Evolutionary conservation across 768 basidiomycete genomes (phyloP).

Genomic region (Leccinellum rugosiceps): DNA sequence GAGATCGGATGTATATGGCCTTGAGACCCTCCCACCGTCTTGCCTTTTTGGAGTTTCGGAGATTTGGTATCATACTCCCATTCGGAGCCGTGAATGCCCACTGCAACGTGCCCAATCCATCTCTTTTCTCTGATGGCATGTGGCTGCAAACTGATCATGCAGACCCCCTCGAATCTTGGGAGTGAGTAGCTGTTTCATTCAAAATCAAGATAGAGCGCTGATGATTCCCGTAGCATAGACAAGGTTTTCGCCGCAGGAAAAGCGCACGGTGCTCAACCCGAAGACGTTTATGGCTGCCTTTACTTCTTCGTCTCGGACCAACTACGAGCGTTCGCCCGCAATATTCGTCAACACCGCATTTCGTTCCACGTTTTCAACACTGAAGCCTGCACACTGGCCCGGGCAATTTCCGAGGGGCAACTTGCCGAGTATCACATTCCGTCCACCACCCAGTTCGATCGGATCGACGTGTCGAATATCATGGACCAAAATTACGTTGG

Average conservation of each 20-base stretch:
- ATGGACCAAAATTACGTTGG: slow-evolving; percentile 43
- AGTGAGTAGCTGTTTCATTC: slow-evolving; percentile 30
- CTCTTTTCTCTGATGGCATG: slow-evolving; percentile 44
- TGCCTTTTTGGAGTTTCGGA: slow-evolving; percentile 38
- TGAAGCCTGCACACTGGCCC: slow-evolving; percentile 42
- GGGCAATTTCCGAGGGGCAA: slow-evolving; percentile 27
- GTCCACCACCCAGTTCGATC: slow-evolving; percentile 35
- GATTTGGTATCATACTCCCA: slow-evolving; percentile 45
- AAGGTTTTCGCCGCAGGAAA: slow-evolving; percentile 38
- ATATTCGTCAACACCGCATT: slow-evolving; percentile 34
- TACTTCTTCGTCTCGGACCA: slow-evolving; percentile 44
- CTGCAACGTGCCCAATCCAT: slow-evolving; percentile 41
- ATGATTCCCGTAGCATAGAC: slow-evolving; percentile 32
- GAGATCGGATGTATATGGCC: slow-evolving; percentile 38
- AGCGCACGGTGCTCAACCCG: slow-evolving; percentile 36
- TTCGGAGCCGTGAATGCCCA: slow-evolving; percentile 42
- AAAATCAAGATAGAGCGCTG: neutral
- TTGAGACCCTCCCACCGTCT: slow-evolving; percentile 45
- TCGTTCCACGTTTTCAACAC: slow-evolving; percentile 33
- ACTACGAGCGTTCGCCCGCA: slow-evolving; percentile 35
- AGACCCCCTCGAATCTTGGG: slow-evolving; percentile 50
- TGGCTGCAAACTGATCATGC: slow-evolving; percentile 42
- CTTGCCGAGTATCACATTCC: slow-evolving; percentile 21
- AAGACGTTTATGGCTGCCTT: slow-evolving; percentile 50
- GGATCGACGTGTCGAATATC: slow-evolving; percentile 50